These are phyloP conservation scores for Parathielavia hyrcaniae DNA, from an alignment of 495 filamentous ascomycete genomes.

Conservation along the genomic window DNA sequence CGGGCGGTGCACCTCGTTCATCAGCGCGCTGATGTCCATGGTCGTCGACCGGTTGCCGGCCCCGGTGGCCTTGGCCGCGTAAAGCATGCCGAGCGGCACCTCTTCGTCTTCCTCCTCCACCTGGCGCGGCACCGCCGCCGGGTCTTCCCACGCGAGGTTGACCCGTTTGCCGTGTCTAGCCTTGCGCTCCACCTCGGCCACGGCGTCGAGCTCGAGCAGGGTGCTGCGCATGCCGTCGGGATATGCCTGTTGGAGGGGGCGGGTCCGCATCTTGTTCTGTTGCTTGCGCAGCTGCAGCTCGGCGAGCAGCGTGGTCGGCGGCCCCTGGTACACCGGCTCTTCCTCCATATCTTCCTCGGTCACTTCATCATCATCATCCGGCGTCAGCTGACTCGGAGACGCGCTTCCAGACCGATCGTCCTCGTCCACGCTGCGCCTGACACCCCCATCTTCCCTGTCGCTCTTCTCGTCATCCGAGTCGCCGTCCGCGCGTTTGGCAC, in stretches of 20 bases:
- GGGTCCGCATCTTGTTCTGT: conserved; percentile 68
- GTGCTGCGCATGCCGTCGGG: conserved; percentile 82
- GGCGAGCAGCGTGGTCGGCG: conserved; percentile 84
- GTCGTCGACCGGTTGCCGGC: conserved; percentile 29
- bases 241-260: conserved; percentile 57
- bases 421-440: neutral
- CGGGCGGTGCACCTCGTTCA: conserved; percentile 53
- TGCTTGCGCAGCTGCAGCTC: conserved; percentile 86
- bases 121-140: conserved; percentile 36
- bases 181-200: conserved; percentile 78
- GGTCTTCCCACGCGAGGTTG: conserved; percentile 85
- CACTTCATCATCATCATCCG: conserved; percentile 26
- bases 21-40: conserved; percentile 46
- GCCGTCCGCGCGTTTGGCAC: conserved; percentile 9
- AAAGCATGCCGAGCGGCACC: conserved; percentile 79
- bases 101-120: conserved; percentile 60
- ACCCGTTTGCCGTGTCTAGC: conserved; percentile 66
- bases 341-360: conserved; percentile 33
- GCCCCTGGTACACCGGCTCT: conserved; percentile 50
- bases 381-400: conserved; percentile 25
- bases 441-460: neutral
- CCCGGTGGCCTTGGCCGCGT: conserved; percentile 52
- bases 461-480: conserved; percentile 22
- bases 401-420: conserved; percentile 4
- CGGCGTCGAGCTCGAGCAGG: conserved; percentile 81